Conservation (phyloP, 2,329 filamentous ascomycete genomes). For the Diaporthe humulicola region DNA sequence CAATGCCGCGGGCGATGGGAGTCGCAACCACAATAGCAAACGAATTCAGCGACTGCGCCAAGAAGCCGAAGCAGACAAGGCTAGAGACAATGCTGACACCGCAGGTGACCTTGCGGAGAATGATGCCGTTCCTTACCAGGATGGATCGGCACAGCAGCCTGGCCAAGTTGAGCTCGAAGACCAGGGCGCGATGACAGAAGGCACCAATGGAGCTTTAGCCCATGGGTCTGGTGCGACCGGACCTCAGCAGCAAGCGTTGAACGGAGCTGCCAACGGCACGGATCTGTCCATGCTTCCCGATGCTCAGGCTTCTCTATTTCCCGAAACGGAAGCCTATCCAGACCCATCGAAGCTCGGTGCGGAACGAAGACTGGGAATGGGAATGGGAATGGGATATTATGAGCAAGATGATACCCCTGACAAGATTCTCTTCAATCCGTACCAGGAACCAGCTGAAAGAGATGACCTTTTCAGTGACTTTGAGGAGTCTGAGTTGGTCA, state of each 20-base stretch:
- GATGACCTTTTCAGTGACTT: conserved; percentile 57
- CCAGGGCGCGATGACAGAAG: conserved; percentile 51
- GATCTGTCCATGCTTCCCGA: conserved; percentile 41
- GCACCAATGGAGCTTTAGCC: conserved; percentile 28
- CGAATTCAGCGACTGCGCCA: conserved; percentile 70
- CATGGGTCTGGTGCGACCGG: conserved; percentile 24
- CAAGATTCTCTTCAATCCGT: conserved; percentile 71
- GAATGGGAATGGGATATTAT: conserved; percentile 72
- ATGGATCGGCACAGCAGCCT: conserved; percentile 46
- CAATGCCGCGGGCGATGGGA: conserved; percentile 69
- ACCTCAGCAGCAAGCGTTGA: conserved; percentile 39
- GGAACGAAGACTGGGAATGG: conserved; percentile 69
- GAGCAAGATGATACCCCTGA: conserved; percentile 70
- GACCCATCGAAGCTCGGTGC: conserved; percentile 61
- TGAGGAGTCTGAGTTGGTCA: conserved; percentile 66
- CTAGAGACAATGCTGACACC: conserved; percentile 55
- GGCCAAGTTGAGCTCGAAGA: conserved; percentile 48
- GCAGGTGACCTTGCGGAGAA: conserved; percentile 44
- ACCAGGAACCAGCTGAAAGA: conserved; percentile 62
- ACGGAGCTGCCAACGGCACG: conserved; percentile 46
- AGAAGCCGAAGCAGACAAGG: conserved; percentile 70
- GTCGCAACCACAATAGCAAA: conserved; percentile 68
- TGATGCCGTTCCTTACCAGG: conserved; percentile 47
- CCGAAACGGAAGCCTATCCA: conserved; percentile 54
- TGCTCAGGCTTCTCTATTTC: conserved; percentile 25